Evolutionary conservation across 2,329 filamentous ascomycete species (phyloP).

Genomic region (Nigrospora sphaerica): DNA sequence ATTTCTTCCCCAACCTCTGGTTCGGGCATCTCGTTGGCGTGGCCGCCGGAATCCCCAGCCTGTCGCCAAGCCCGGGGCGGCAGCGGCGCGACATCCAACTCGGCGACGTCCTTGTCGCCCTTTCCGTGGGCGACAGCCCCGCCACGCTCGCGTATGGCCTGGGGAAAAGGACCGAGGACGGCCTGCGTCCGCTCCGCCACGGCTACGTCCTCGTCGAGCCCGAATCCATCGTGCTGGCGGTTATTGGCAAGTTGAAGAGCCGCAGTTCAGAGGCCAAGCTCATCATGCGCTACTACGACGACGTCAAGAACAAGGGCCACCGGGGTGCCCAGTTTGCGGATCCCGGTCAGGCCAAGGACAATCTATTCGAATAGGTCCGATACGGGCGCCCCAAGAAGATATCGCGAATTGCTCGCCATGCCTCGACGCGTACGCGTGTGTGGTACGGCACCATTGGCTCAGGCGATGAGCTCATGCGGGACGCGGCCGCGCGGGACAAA

Average conservation of each 20-base stretch:
- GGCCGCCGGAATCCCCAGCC: conserved; percentile 24
- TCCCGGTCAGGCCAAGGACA: conserved; percentile 21
- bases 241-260: no score
- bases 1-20: conserved; percentile 27
- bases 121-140: conserved; percentile 13
- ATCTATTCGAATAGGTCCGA: no score
- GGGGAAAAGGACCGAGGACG: no score
- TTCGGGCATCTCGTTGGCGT: conserved; percentile 29
- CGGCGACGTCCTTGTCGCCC: conserved; percentile 27
- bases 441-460: conserved; percentile 28
- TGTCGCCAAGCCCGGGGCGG: conserved; percentile 11
- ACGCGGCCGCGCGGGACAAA: conserved; percentile 11
- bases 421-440: conserved; percentile 15
- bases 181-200: no score
- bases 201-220: no score
- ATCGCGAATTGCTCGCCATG: conserved; percentile 9
- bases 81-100: conserved; percentile 27
- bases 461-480: conserved; percentile 22
- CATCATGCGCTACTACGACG: no score
- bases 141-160: conserved; percentile 23
- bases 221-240: no score
- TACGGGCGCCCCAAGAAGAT: no score
- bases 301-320: no score
- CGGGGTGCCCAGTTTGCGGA: no score
- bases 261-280: no score